Evolutionary conservation across 169 alveolate species (phyloP), one percentile per base, ranked within the genome.

Genomic region (Eimeria necatrix): DNA sequence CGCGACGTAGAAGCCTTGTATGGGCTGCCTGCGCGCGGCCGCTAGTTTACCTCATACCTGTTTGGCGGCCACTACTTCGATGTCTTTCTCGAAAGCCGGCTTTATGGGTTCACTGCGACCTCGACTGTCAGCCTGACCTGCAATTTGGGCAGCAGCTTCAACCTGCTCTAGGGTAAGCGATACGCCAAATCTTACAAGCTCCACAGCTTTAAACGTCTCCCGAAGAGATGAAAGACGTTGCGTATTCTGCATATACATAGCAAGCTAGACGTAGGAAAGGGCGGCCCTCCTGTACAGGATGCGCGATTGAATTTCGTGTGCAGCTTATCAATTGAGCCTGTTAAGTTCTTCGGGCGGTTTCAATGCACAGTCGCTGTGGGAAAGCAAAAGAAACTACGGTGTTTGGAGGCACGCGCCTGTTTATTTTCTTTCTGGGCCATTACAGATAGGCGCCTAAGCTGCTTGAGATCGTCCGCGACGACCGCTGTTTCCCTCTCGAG

Each of bases 81-180:
- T 60, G 51, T 85, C 92, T 51, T 60, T 85, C 61, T 85, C 92
- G 24, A 85, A 85, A 4, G 80, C 80, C 60, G 92, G 92, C 92
- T 71, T 85, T 12, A 46, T 4, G 5, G 92, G 80, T 48, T 85
- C 92, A 51, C 70, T 60, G 8, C 81, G 80, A 59, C 51, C 41
- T 85, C 60, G 92, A 12, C 12, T 26, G 56, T 85, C 91, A 51
- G 61, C 92, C 32, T 46, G 76, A 3, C 80, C 92, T 85, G 92
- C 92, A 20, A 78, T 78, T 16, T 56, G 48, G 46, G 92, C 92
- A 32, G 92, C 92, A 10, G 92, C 92, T 85, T 85, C 92, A 16
- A 85, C 92, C 60, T 85, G 92, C 49, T 85, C 92, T 24, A 85
- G 61, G n/a, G 92, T 85, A 49, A 85, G 80, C 0, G 92, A 85